phyloP scores from a whole-genome alignment of 257 asterid species.

The Penstemon davidsonii region DNA sequence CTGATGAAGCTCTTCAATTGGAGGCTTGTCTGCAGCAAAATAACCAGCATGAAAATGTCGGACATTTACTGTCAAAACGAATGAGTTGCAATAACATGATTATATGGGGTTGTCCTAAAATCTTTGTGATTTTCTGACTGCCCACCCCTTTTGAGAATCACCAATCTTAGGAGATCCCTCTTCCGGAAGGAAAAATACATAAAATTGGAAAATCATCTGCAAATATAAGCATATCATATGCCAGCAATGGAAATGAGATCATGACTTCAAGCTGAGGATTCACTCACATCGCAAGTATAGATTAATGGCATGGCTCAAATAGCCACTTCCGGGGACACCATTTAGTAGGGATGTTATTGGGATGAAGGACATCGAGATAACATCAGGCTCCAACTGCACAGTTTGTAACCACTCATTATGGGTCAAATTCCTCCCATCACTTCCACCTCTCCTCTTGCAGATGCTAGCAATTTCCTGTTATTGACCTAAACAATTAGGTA shows the following conservation, averaged over 20 bases:
- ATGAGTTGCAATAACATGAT: slow-evolving; percentile 8
- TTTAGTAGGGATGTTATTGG: slow-evolving; percentile 89
- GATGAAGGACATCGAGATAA: slow-evolving; percentile 90
- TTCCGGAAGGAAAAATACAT: background rate
- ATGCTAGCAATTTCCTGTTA: slow-evolving; percentile 70
- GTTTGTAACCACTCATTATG: slow-evolving; percentile 93
- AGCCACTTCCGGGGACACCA: slow-evolving; percentile 96
- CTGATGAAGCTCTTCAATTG: slow-evolving; percentile 98
- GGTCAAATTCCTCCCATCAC: slow-evolving; percentile 51
- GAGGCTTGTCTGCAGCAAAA: slow-evolving; percentile 83
- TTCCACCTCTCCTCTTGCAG: slow-evolving; percentile 96
- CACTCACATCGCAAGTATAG: slow-evolving; percentile 92
- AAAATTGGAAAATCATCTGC: slow-evolving; percentile 7
- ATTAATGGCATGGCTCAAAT: slow-evolving; percentile 95
- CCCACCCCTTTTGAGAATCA: slow-evolving; percentile 1
- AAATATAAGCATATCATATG: background rate
- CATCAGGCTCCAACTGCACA: slow-evolving; percentile 91
- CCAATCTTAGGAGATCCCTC: slow-evolving; percentile 16
- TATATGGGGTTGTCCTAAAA: slow-evolving; percentile 13
- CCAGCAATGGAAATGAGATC: slow-evolving; percentile 14
- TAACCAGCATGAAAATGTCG: slow-evolving; percentile 13
- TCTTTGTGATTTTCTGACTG: too few relatives aligned
- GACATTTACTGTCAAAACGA: background rate
- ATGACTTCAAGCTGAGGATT: slow-evolving; percentile 17
- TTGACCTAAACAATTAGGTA: slow-evolving; percentile 35